Conservation (phyloP, 257 asterid species). For the Petunia secreta region DNA sequence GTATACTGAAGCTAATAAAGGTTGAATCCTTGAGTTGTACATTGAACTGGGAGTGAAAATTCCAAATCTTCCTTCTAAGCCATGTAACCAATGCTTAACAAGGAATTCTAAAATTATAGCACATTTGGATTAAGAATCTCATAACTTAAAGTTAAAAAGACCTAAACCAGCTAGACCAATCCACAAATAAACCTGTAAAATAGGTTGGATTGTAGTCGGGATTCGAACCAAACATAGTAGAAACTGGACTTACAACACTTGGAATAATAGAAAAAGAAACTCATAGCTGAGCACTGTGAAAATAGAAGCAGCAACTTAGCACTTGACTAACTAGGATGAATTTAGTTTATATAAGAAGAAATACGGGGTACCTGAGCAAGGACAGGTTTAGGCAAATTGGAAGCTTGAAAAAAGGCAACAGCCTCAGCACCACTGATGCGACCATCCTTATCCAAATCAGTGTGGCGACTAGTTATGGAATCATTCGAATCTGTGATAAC, state of each 20-base stretch:
- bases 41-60: neutral
- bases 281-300: neutral
- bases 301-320: neutral
- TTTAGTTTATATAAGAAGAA: neutral
- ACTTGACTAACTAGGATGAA: neutral
- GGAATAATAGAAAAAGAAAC: neutral
- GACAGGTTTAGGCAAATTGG: conserved; percentile 77
- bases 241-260: conserved; percentile 1
- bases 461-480: conserved; percentile 43
- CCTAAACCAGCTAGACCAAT: too few species aligned
- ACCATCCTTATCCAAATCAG: conserved; percentile 96
- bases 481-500: too few species aligned
- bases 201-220: too few species aligned
- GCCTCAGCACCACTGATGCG: conserved; percentile 92
- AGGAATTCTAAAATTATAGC: neutral
- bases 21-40: neutral
- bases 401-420: conserved; percentile 71
- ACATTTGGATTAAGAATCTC: neutral
- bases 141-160: too few species aligned
- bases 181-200: too few species aligned
- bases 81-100: neutral
- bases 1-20: neutral
- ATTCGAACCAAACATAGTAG: neutral
- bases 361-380: conserved; percentile 81
- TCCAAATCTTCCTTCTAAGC: neutral